Conservation (phyloP, 139 green algal species). For the Mesotaenium endlicherianum region DNA sequence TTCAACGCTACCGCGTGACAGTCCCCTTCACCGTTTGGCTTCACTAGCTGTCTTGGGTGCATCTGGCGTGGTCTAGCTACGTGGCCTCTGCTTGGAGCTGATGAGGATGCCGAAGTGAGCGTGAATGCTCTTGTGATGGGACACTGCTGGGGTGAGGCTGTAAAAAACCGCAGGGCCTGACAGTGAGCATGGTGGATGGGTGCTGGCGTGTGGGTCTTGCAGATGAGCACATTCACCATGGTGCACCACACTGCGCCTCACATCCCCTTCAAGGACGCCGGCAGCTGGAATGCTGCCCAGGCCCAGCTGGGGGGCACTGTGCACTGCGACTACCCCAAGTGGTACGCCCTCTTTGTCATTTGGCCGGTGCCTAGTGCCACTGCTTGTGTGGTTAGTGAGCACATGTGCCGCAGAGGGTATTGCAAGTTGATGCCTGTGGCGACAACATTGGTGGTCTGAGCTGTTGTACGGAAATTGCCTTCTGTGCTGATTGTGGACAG, state of each 20-base stretch:
- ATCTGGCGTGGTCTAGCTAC: no score
- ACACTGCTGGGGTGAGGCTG: no score
- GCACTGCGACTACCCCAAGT: constrained; percentile 90
- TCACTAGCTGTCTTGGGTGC: no score
- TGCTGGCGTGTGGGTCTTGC: background rate
- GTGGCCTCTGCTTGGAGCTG: no score
- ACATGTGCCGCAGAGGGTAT: background rate
- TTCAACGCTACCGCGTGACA: no score
- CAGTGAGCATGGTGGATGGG: no score
- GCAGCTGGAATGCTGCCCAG: constrained; percentile 88
- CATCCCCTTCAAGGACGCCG: constrained; percentile 92
- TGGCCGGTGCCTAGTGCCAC: background rate
- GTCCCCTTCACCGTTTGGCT: no score
- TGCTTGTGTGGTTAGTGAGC: background rate
- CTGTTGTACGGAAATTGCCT: background rate
- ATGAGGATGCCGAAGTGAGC: no score
- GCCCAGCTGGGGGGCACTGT: constrained; percentile 89
- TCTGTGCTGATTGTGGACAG: no score
- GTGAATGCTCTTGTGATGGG: no score
- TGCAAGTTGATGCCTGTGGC: background rate
- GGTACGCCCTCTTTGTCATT: constrained; percentile 31
- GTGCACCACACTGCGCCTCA: constrained; percentile 97
- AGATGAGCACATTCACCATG: constrained; percentile 88
- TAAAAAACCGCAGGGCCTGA: no score
- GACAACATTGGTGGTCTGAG: background rate